These are phyloP conservation scores for Sanghuangporus baumii DNA, from an alignment of 1,284 basidiomycete species.

Conservation along the genomic window DNA sequence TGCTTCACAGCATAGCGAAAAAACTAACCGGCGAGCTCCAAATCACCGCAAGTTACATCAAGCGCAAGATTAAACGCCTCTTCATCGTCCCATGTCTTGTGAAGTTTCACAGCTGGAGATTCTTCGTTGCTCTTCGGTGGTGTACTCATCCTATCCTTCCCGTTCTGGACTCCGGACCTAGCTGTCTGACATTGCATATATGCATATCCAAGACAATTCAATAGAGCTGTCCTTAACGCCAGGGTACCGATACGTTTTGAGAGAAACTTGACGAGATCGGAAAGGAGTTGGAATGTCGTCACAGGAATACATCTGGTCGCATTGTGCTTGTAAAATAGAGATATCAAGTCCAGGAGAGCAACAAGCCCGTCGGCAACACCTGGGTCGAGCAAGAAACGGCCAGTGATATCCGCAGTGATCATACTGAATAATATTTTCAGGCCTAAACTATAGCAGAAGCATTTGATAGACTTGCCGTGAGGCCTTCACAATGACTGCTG, in stretches of 20 bases:
- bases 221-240: slow-evolving; percentile 20
- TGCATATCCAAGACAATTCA: slow-evolving; percentile 27
- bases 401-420: neutral
- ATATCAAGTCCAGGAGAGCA: slow-evolving; percentile 28
- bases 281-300: slow-evolving; percentile 22
- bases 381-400: neutral
- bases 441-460: neutral
- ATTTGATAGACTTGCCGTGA: neutral
- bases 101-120: neutral
- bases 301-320: slow-evolving; percentile 23
- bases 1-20: neutral
- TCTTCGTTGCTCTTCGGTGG: neutral
- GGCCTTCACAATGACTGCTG: slow-evolving; percentile 1
- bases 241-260: slow-evolving; percentile 4
- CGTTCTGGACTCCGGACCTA: slow-evolving; percentile 15
- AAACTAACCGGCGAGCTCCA: slow-evolving; percentile 30
- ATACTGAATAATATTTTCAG: neutral
- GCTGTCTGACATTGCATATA: slow-evolving; percentile 24
- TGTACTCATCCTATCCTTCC: slow-evolving; percentile 3
- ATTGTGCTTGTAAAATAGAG: slow-evolving; percentile 29
- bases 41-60: slow-evolving; percentile 24
- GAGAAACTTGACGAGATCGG: slow-evolving; percentile 10
- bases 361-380: slow-evolving; percentile 10
- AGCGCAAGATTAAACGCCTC: slow-evolving; percentile 29
- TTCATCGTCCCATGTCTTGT: slow-evolving; percentile 22